Evolutionary conservation across 2,329 filamentous ascomycete species (phyloP).

Genomic region (Cercospora citrullina): DNA sequence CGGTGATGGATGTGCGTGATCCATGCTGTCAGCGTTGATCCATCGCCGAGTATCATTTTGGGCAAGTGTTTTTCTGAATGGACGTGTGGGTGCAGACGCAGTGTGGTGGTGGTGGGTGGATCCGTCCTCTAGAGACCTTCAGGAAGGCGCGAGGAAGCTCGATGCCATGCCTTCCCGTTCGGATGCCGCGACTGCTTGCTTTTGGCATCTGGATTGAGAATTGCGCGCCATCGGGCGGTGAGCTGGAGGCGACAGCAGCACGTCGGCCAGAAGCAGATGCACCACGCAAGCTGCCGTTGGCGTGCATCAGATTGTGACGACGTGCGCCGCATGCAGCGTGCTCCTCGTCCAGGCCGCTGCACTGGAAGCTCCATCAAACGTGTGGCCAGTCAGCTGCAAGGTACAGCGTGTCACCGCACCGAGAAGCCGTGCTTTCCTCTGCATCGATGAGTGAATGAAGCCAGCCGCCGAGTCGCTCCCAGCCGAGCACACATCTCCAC

Average conservation of each 20-base stretch:
- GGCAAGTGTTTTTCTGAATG: neutral
- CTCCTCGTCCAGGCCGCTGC: neutral
- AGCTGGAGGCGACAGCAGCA: neutral
- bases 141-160: conserved; percentile 10
- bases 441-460: neutral
- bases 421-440: neutral
- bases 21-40: neutral
- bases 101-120: neutral
- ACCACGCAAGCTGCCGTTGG: neutral
- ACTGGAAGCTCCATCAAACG: neutral
- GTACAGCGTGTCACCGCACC: neutral
- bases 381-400: neutral
- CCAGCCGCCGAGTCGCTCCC: no score
- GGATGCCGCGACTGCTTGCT: neutral
- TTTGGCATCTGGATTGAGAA: neutral
- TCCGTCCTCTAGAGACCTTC: conserved; percentile 18
- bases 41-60: neutral
- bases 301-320: neutral
- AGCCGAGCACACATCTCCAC: no score
- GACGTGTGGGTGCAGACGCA: no score
- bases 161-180: no score
- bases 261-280: neutral
- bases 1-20: neutral
- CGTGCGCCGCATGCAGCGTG: neutral
- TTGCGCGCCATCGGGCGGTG: neutral